Base-by-base conservation (phyloP, 495 filamentous ascomycete species). In the Saxispiralis lemnorum region DNA sequence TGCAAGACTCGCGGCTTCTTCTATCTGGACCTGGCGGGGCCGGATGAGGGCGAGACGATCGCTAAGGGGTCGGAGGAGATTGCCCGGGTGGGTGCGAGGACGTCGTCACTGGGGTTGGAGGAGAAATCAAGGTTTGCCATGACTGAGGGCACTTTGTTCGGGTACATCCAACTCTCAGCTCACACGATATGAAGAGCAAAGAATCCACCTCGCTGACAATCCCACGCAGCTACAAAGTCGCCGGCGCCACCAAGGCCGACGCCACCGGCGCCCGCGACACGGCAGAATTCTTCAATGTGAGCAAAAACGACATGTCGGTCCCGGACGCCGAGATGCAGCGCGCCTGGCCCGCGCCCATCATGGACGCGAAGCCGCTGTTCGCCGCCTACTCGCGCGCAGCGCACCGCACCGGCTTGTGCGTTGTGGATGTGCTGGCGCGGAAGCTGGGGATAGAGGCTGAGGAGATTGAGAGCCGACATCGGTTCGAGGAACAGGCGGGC, bases 261-360 rank as follows among this genome's bases (percentile, higher is more conserved):
- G 39, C 34, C 15, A 17, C 18, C 31, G 50, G 46, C 34, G 49
- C 46, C 11, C 38, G 37, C 9, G 53, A 56, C 44, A 48, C 36
- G 0, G 49, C 44, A 28, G 53, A 56, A 21, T 52, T 56, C 50
- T 56, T 49, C 49, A 53, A 45, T 35, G 42, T 55, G 28, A 39
- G 45, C 49, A 56, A 56, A 35, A 51, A 56, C 38, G 53, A 56
- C 47, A 47, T 56, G 44, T 36, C 53, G 21, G 39, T 39, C 13
- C 7, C n/a, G 15, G 52, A 45, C 42, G 34, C 16, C 31, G 2
- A 45, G 21, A 47, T 48, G 52, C 30, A 7, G 17, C 48, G 49
- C 12, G 10, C 21, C 15, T 51, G 49, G 49, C 45, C 49, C 12
- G 9, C 35, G 13, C 15, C 34, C 11, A 20, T 55, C 31, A 32